phyloP scores from a whole-genome alignment of 768 basidiomycete genomes.

The Phylloporus scabripes region DNA sequence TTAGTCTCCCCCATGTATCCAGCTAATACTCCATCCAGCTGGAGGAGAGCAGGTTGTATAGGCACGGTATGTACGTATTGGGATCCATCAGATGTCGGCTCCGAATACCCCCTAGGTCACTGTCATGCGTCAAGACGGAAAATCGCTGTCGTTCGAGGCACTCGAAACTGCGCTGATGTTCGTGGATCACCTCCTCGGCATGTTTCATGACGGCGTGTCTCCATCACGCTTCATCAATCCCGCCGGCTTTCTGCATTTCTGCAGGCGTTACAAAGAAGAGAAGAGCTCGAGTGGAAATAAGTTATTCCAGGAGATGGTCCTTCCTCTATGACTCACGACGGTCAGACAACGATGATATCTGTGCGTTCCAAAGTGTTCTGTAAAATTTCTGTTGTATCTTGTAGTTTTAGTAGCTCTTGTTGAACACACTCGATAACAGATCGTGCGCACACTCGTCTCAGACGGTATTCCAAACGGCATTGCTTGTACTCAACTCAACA shows the following conservation, averaged over 20 bases:
- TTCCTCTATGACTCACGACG: constrained; percentile 16
- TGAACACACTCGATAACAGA: not conserved
- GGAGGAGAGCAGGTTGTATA: constrained; percentile 22
- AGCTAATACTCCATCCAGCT: constrained; percentile 9
- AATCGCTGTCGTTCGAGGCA: constrained; percentile 21
- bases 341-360: not conserved
- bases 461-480: not conserved
- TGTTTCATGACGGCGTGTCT: constrained; percentile 22
- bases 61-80: constrained; percentile 18
- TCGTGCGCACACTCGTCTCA: not conserved
- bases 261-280: constrained; percentile 20
- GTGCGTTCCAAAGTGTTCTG: not conserved
- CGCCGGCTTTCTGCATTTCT: constrained; percentile 22
- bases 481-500: not conserved
- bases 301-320: constrained; percentile 12
- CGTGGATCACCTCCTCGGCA: constrained; percentile 27
- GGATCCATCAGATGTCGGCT: too few species aligned
- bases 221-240: constrained; percentile 16
- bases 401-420: not conserved
- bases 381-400: not conserved
- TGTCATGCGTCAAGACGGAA: constrained; percentile 23
- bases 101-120: constrained; percentile 15
- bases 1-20: not conserved
- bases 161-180: constrained; percentile 30
- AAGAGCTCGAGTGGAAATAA: constrained; percentile 5